Conservation (phyloP, 768 basidiomycete genomes). For the Dendrothele bispora region DNA sequence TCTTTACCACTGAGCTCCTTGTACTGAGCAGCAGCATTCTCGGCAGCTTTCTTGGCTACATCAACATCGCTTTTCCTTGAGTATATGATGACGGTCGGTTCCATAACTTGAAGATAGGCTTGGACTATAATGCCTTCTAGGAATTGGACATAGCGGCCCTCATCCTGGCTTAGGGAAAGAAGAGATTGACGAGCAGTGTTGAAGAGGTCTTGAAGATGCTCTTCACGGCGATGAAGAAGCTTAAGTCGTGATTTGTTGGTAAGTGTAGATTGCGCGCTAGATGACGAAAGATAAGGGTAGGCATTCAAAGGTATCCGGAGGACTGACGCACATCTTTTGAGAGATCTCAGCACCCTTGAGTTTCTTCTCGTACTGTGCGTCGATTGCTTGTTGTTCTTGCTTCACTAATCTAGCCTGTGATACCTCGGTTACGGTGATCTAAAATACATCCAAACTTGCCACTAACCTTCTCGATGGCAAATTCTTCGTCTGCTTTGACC, state of each 20-base stretch:
- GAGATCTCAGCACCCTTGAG: constrained; percentile 90
- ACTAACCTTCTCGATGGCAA: constrained; percentile 93
- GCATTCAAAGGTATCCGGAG: too few relatives aligned
- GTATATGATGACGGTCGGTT: constrained; percentile 65
- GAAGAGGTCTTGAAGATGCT: constrained; percentile 90
- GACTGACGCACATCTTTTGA: constrained; percentile 83
- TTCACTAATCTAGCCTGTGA: constrained; percentile 92
- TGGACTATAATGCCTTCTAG: constrained; percentile 85
- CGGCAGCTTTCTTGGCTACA: constrained; percentile 61
- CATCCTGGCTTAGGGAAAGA: constrained; percentile 59
- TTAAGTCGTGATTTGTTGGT: constrained; percentile 95
- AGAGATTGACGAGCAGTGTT: constrained; percentile 64
- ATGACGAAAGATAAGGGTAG: too few relatives aligned
- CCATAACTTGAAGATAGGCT: constrained; percentile 80
- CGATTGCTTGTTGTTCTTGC: constrained; percentile 93
- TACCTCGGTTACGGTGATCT: neutral
- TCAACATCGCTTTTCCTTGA: constrained; percentile 68
- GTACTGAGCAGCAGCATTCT: constrained; percentile 64
- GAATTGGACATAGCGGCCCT: constrained; percentile 75
- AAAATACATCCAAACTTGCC: neutral
- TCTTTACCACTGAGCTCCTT: constrained; percentile 75
- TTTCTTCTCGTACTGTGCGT: constrained; percentile 94
- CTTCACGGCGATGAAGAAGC: constrained; percentile 88
- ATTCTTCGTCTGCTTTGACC: constrained; percentile 98
- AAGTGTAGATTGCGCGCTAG: constrained; percentile 89